phyloP scores from a whole-genome alignment of 2,329 filamentous ascomycete genomes.

The Westerdykella aurantiaca region DNA sequence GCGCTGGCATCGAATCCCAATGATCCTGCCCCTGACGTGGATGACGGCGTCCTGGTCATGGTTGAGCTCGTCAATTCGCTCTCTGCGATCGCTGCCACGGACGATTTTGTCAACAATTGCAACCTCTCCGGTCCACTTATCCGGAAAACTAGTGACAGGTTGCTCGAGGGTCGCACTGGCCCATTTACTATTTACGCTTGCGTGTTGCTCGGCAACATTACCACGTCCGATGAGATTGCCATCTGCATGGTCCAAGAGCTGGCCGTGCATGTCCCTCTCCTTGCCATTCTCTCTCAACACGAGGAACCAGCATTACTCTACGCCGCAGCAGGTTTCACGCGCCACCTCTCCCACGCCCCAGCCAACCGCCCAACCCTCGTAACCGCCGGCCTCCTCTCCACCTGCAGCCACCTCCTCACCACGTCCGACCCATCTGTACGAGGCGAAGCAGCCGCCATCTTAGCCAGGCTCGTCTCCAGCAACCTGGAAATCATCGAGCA shows the following conservation, averaged over 20 bases:
- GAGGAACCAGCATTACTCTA: slow-evolving; percentile 29
- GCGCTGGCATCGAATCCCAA: slow-evolving; percentile 22
- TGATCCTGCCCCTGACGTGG: slow-evolving; percentile 14
- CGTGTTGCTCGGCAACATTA: slow-evolving; percentile 36
- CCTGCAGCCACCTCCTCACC: slow-evolving; percentile 24
- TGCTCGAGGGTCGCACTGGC: slow-evolving; percentile 13
- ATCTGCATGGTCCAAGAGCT: slow-evolving; percentile 32
- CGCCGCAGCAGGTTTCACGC: slow-evolving; percentile 33
- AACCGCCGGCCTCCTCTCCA: slow-evolving; percentile 27
- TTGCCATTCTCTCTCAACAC: slow-evolving; percentile 21
- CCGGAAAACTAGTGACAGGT: slow-evolving; percentile 21
- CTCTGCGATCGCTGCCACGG: slow-evolving; percentile 30
- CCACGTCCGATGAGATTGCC: slow-evolving; percentile 31
- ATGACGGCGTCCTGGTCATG: slow-evolving; percentile 24
- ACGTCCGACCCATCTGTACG: slow-evolving; percentile 27
- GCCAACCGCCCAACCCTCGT: slow-evolving; percentile 25
- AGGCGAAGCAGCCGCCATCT: slow-evolving; percentile 31
- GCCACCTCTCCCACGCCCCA: slow-evolving; percentile 34
- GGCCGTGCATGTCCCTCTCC: slow-evolving; percentile 26
- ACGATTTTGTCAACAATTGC: slow-evolving; percentile 27
- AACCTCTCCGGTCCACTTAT: slow-evolving; percentile 22
- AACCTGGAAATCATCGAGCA: slow-evolving; percentile 28
- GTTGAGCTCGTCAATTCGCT: slow-evolving; percentile 28
- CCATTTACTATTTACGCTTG: slow-evolving; percentile 32
- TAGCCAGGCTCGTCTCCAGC: slow-evolving; percentile 30